Evolutionary conservation across 805 yeast genomes (phyloP).

Genomic region (Spencermartinsiella europaea): DNA sequence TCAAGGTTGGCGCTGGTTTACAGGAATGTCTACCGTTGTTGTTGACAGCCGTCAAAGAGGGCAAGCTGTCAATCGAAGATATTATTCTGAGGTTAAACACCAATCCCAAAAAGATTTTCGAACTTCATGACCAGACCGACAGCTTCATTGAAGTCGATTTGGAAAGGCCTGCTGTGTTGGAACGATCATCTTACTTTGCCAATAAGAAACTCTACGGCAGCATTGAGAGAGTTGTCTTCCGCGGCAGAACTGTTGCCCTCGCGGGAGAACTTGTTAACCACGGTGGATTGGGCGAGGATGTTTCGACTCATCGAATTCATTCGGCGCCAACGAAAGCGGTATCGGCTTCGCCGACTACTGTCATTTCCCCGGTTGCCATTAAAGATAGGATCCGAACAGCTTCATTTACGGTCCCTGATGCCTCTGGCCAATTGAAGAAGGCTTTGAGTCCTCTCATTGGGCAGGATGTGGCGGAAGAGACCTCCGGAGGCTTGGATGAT

Average conservation of each 20-base stretch:
- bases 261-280: constrained; percentile 69
- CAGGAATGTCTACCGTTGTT: constrained; percentile 77
- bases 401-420: constrained; percentile 27
- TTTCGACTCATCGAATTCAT: constrained; percentile 32
- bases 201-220: constrained; percentile 60
- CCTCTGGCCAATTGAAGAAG: constrained; percentile 13
- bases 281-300: constrained; percentile 59
- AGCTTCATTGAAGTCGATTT: constrained; percentile 76
- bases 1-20: constrained; percentile 70
- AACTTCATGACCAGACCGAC: constrained; percentile 67
- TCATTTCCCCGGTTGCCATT: neutral
- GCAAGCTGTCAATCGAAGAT: constrained; percentile 66
- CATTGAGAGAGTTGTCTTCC: constrained; percentile 80
- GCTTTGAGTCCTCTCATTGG: constrained; percentile 4
- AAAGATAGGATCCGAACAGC: constrained; percentile 8
- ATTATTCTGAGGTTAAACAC: constrained; percentile 69
- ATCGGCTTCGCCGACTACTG: constrained; percentile 12
- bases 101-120: constrained; percentile 77
- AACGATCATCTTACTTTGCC: constrained; percentile 46
- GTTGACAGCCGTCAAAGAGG: constrained; percentile 70
- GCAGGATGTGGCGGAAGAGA: constrained; percentile 9
- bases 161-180: constrained; percentile 54
- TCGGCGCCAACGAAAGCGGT: constrained; percentile 29
- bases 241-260: constrained; percentile 72
- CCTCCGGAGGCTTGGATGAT: neutral